Conservation (phyloP, 1,284 basidiomycete genomes). For the Acaromyces ingoldii region DNA sequence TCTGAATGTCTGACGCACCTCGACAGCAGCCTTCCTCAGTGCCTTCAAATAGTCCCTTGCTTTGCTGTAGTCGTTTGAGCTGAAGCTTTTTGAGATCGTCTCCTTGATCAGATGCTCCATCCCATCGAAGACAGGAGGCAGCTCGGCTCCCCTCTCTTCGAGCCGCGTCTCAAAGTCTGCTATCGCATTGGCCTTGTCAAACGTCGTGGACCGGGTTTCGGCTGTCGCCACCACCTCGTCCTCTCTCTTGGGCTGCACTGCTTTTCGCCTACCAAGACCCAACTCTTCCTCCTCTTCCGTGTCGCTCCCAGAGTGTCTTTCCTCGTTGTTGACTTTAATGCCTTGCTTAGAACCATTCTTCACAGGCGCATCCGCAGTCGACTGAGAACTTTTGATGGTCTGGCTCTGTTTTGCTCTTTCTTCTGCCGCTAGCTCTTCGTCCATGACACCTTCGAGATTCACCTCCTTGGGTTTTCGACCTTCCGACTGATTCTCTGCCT, state of each 20-base stretch:
- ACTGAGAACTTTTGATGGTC: neutral
- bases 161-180: neutral
- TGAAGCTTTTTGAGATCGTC: neutral
- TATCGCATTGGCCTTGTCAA: neutral
- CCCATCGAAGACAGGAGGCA: neutral
- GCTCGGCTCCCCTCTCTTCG: neutral
- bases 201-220: neutral
- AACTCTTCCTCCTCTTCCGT: conserved; percentile 6
- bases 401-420: neutral
- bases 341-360: neutral
- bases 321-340: neutral
- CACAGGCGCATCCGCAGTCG: neutral
- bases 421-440: conserved; percentile 5
- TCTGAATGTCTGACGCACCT: too few species aligned
- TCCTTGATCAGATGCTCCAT: neutral
- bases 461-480: conserved; percentile 1
- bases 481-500: conserved; percentile 4
- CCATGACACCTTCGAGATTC: neutral
- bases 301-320: neutral
- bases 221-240: neutral
- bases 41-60: neutral
- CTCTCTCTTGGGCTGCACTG: neutral
- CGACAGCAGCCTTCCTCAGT: neutral
- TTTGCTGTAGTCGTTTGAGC: conserved; percentile 2
- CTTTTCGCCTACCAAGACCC: neutral